Evolutionary conservation across 495 filamentous ascomycete genomes (phyloP), one percentile per base, ranked within the genome.

Genomic region (Penicillium egyptiacum): DNA sequence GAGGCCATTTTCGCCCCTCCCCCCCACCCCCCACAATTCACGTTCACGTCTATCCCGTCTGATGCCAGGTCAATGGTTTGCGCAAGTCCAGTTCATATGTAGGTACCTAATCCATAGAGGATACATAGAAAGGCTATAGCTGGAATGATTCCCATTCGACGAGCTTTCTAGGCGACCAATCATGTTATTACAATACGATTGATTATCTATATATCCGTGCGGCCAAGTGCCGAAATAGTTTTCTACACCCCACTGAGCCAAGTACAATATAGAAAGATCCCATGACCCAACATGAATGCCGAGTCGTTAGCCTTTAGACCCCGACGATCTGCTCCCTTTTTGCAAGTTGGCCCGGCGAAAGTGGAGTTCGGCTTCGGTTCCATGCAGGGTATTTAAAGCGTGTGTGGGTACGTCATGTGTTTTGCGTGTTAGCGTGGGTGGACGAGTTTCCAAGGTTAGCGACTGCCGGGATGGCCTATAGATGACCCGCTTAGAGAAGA

Each of bases 321-420:
- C 23, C 46, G 61, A 47, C 50, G 57, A 63, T 63, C 61, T 46
- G 22, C 26, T 45, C 44, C 53, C 31, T 20, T 28, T 57, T 39
- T 4, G 39, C n/a, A 19, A 44, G 17, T 46, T 39, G 8, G 20
- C 44, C 28, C 41, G 57, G 30, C 16, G 39, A 52, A 8, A 31
- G 60, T 48, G 45, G 61, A 44, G 52, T 30, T 42, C 17, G 41
- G 28, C 16, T 39, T 28, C 16, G 7, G 26, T 35, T 50, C 52
- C 23, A 61, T 57, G 61, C 54, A 61, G 54, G 54, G 58, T 26
- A 40, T 52, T 22, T 22, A 9, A 51, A 10, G 26, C 42, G 33
- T 43, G 47, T 26, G 41, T 37, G 31, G 26, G 28, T 7, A 20
- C 12, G 10, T 10, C 22, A 45, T 30, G 26, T 11, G 30, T 30